phyloP scores from a whole-genome alignment of 2,329 filamentous ascomycete species.

The Plenodomus lindquistii region DNA sequence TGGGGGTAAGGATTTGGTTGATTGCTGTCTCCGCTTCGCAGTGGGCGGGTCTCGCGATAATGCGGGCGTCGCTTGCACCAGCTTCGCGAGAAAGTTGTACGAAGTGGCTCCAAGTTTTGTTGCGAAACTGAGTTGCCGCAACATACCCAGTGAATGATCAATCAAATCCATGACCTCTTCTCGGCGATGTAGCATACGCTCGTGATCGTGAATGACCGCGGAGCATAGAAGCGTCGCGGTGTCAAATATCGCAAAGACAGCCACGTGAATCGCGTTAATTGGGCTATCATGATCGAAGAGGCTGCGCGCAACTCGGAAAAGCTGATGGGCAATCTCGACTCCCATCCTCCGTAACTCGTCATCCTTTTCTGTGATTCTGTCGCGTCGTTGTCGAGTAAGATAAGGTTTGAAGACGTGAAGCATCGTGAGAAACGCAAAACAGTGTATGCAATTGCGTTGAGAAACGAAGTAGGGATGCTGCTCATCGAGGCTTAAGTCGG shows the following conservation, averaged over 20 bases:
- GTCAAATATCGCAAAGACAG: conserved; percentile 57
- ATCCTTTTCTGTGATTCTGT: conserved; percentile 37
- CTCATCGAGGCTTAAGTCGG: conserved; percentile 50
- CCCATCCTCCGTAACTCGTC: conserved; percentile 48
- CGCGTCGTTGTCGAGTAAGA: conserved; percentile 45
- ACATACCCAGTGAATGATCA: conserved; percentile 30
- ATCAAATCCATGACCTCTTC: conserved; percentile 50
- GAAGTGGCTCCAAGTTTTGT: conserved; percentile 37
- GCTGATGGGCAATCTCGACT: conserved; percentile 50
- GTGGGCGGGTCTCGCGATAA: conserved; percentile 16
- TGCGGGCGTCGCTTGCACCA: conserved; percentile 33
- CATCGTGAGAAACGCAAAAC: conserved; percentile 51
- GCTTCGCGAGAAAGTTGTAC: conserved; percentile 36
- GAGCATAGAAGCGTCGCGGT: conserved; percentile 57
- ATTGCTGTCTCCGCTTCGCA: conserved; percentile 23
- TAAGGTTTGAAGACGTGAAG: conserved; percentile 53
- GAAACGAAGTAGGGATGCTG: conserved; percentile 50
- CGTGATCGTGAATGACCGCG: conserved; percentile 56
- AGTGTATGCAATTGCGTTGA: conserved; percentile 54
- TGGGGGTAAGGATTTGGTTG: conserved; percentile 1
- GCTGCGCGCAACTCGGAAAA: conserved; percentile 47
- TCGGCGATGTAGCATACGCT: conserved; percentile 47
- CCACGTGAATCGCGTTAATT: conserved; percentile 54
- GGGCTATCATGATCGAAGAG: conserved; percentile 53
- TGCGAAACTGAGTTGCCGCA: conserved; percentile 32